Conservation (phyloP, 139 green algal species). For the Tetraselmis chui region DNA sequence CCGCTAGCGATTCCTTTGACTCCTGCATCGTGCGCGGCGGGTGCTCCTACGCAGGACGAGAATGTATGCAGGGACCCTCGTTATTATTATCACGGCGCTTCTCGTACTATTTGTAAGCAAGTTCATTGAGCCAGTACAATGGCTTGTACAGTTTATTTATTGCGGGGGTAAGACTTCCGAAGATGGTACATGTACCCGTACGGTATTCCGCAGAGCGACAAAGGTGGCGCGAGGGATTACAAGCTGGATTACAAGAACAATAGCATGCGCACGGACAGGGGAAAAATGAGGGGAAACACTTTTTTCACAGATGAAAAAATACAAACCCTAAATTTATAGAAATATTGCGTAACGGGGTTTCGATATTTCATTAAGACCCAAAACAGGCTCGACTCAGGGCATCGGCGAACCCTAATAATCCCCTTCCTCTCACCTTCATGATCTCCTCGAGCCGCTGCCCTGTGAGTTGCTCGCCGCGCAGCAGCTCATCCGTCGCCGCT, state of each 20-base stretch:
- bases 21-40: neutral
- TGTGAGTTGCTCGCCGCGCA: conserved; percentile 35
- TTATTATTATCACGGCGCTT: neutral
- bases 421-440: conserved; percentile 18
- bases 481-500: conserved; percentile 19
- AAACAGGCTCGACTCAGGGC: too few relatives aligned
- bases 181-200: too few relatives aligned
- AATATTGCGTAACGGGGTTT: too few relatives aligned
- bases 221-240: too few relatives aligned
- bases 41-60: neutral
- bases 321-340: too few relatives aligned
- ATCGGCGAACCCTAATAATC: too few relatives aligned
- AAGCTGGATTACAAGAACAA: neutral
- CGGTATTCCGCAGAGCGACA: too few relatives aligned
- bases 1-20: neutral
- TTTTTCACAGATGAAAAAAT: neutral
- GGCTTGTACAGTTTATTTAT: neutral
- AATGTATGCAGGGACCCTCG: neutral
- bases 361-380: too few relatives aligned
- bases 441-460: conserved; percentile 29
- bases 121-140: neutral
- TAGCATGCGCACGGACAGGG: neutral
- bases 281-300: neutral
- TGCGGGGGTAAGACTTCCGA: neutral
- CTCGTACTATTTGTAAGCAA: neutral